Percentiles rank a stretch among this genome's conserved stretches.
Conservation (phyloP, 768 basidiomycete genomes). For the Mycena pura region DNA sequence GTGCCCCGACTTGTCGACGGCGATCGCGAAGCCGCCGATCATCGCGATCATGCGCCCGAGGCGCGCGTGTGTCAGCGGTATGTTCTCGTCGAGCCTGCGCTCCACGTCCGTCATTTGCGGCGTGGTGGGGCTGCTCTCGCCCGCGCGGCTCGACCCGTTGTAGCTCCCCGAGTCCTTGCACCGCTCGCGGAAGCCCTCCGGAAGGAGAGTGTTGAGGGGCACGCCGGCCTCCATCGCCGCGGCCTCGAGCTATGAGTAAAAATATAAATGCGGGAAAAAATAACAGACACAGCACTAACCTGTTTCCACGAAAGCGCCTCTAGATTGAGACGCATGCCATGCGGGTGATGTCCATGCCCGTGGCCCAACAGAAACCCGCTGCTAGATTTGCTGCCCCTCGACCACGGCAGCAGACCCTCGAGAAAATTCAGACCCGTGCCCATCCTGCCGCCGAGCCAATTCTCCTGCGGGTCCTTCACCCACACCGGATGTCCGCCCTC, state of each 20-base stretch:
- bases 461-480: slow-evolving; percentile 48
- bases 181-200: slow-evolving; percentile 39
- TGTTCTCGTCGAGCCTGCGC: slow-evolving; percentile 18
- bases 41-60: slow-evolving; percentile 64
- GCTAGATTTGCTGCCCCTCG: slow-evolving; percentile 8
- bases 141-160: not conserved
- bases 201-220: slow-evolving; percentile 58
- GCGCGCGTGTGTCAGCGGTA: slow-evolving; percentile 60
- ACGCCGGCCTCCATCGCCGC: slow-evolving; percentile 75
- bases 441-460: slow-evolving; percentile 5
- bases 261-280: not conserved
- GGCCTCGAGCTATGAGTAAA: slow-evolving; percentile 47
- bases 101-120: no score
- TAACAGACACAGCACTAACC: slow-evolving; percentile 8
- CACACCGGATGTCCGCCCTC: slow-evolving; percentile 57
- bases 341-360: slow-evolving; percentile 37
- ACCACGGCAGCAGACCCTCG: slow-evolving; percentile 25
- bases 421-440: slow-evolving; percentile 7
- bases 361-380: slow-evolving; percentile 24
- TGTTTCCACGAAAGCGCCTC: slow-evolving; percentile 61
- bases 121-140: not conserved
- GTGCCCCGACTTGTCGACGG: slow-evolving; percentile 38
- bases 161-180: slow-evolving; percentile 24
- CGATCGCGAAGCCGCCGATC: slow-evolving; percentile 58
- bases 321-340: slow-evolving; percentile 67